A percentile compares a stretch with the other conserved stretches of the same genome.
Conservation (phyloP, 2,329 filamentous ascomycete species). For the Chaetothyriales sp. region DNA sequence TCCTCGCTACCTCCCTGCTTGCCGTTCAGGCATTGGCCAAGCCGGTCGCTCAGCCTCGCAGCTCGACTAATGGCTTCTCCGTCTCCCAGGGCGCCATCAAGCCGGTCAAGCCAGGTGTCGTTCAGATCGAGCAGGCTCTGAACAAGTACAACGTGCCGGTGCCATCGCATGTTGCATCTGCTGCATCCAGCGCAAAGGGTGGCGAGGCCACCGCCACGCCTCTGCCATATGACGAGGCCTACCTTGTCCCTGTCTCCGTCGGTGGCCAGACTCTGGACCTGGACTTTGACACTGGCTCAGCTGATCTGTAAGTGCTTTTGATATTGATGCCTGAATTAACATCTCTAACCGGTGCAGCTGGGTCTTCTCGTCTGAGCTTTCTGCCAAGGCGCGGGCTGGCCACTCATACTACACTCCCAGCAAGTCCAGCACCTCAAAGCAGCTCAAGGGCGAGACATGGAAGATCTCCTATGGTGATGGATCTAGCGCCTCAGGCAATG, state of each 20-base stretch:
- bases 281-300: slow-evolving; percentile 56
- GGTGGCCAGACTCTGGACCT: slow-evolving; percentile 49
- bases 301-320: slow-evolving; percentile 44
- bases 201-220: slow-evolving; percentile 27
- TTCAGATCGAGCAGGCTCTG: slow-evolving; percentile 11
- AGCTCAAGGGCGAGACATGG: slow-evolving; percentile 42
- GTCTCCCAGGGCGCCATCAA: slow-evolving; percentile 11
- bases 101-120: slow-evolving; percentile 12
- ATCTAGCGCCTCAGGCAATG: slow-evolving; percentile 45
- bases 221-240: slow-evolving; percentile 39
- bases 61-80: slow-evolving; percentile 12
- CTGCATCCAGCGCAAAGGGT: slow-evolving; percentile 3
- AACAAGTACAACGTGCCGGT: slow-evolving; percentile 13
- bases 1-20: slow-evolving; percentile 9
- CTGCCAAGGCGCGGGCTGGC: slow-evolving; percentile 34
- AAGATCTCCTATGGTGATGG: slow-evolving; percentile 51
- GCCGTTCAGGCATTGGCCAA: slow-evolving; percentile 7
- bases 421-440: slow-evolving; percentile 25
- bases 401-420: slow-evolving; percentile 44
- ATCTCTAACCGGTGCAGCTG: slow-evolving; percentile 32
- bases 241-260: slow-evolving; percentile 46
- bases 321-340: slow-evolving; percentile 3
- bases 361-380: slow-evolving; percentile 49
- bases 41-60: slow-evolving; percentile 6
- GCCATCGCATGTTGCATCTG: slow-evolving; percentile 9